Evolutionary conservation across 129 eudicot species (phyloP).

Genomic region (Flaveria ramosissima): DNA sequence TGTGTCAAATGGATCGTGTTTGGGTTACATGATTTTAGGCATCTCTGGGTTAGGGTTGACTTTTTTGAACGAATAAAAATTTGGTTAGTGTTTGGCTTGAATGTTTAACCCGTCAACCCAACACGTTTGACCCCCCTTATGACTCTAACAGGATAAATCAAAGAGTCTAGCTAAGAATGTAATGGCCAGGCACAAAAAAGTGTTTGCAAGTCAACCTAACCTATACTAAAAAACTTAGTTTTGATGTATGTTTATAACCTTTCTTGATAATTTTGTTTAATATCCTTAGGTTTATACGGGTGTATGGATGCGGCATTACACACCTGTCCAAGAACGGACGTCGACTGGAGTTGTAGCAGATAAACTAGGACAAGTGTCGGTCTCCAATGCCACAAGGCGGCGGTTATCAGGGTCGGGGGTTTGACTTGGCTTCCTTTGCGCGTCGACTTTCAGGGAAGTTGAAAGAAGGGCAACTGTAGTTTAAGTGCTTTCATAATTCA

Average conservation of each 20-base stretch:
- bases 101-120: too few species aligned
- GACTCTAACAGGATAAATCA: background rate
- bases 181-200: background rate
- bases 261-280: too few species aligned
- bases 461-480: background rate
- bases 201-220: background rate
- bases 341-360: slow-evolving; percentile 44
- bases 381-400: slow-evolving; percentile 91
- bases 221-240: background rate
- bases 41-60: too few species aligned
- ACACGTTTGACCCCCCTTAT: too few species aligned
- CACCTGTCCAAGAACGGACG: slow-evolving; percentile 68
- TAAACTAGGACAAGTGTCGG: slow-evolving; percentile 77
- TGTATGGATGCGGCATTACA: slow-evolving; percentile 76
- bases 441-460: slow-evolving; percentile 15
- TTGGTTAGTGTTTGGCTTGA: too few species aligned
- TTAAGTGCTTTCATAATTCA: slow-evolving; percentile 19
- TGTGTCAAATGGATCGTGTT: too few species aligned
- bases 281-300: slow-evolving; percentile 85
- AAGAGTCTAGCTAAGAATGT: background rate
- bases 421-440: slow-evolving; percentile 28
- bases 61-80: too few species aligned
- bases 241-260: background rate
- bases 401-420: slow-evolving; percentile 42
- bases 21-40: too few species aligned